These are phyloP conservation scores for Verbascum thapsus DNA, from an alignment of 257 asterid species.

Conservation along the genomic window DNA sequence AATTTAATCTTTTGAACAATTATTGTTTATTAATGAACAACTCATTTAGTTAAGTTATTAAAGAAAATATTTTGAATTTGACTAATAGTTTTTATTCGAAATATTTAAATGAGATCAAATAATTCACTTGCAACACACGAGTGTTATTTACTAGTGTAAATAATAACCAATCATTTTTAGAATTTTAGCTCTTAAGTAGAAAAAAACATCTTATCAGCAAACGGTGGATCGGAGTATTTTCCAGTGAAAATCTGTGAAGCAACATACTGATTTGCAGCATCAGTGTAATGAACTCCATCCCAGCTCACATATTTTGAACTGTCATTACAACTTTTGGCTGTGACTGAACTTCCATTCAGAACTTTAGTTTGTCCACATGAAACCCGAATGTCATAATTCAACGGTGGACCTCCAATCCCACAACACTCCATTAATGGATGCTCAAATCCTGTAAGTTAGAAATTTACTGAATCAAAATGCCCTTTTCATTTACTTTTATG, in stretches of 20 bases:
- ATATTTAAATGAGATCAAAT: too few relatives aligned
- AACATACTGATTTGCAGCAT: constrained; percentile 82
- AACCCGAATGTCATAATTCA: constrained; percentile 77
- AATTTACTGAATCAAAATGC: too few relatives aligned
- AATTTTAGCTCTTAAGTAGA: too few relatives aligned
- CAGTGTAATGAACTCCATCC: constrained; percentile 97
- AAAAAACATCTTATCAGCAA: constrained; percentile 80
- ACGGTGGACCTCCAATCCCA: constrained; percentile 93
- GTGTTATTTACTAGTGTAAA: too few relatives aligned
- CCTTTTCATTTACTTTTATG: too few relatives aligned
- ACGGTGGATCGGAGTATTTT: constrained; percentile 81
- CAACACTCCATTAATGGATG: constrained; percentile 91
- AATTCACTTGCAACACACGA: too few relatives aligned
- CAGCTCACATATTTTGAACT: constrained; percentile 74
- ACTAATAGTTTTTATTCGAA: too few relatives aligned
- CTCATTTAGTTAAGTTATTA: too few relatives aligned
- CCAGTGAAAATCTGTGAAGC: constrained; percentile 83
- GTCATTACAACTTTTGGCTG: constrained; percentile 82
- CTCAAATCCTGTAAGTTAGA: constrained; percentile 68
- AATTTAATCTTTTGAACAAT: too few relatives aligned
- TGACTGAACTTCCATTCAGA: constrained; percentile 67
- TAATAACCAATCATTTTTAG: too few relatives aligned
- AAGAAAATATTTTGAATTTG: too few relatives aligned
- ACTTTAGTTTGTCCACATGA: constrained; percentile 81
- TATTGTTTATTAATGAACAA: too few relatives aligned